Percentiles rank a stretch among this genome's conserved stretches.
Evolutionary conservation across 2,329 filamentous ascomycete genomes (phyloP).

Genomic region (Blastomyces parvus): DNA sequence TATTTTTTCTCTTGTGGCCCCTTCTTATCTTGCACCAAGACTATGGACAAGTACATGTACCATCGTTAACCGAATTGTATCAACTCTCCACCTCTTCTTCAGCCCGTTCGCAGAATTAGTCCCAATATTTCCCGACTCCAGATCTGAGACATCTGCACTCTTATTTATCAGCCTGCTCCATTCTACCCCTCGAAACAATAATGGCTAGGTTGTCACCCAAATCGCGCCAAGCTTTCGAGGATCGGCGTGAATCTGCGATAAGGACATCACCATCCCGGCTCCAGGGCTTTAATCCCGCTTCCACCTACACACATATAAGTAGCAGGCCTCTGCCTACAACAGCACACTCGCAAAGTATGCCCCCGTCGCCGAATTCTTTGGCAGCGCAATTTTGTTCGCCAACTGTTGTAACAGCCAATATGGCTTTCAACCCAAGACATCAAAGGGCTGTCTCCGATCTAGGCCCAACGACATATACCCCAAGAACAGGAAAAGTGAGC

Average conservation of each 20-base stretch:
- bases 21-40: not conserved
- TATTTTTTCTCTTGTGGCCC: conserved; percentile 5
- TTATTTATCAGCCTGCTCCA: conserved; percentile 1
- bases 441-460: conserved; percentile 1
- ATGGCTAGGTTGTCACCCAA: conserved; percentile 1
- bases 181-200: not conserved
- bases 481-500: conserved; percentile 38
- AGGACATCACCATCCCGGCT: not conserved
- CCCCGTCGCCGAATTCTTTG: not conserved
- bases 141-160: conserved; percentile 5
- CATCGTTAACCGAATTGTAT: not conserved
- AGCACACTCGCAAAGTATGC: not conserved
- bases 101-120: conserved; percentile 2
- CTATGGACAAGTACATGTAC: too few relatives aligned
- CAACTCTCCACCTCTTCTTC: not conserved
- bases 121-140: not conserved
- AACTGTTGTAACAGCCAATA: not conserved
- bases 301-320: conserved; percentile 5
- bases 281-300: not conserved
- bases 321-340: not conserved
- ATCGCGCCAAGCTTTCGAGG: conserved; percentile 5
- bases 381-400: not conserved
- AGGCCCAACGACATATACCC: conserved; percentile 37
- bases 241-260: not conserved
- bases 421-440: conserved; percentile 2